Base-by-base conservation (phyloP, 495 filamentous ascomycete genomes). In the Hypoxylon cercidicola region DNA sequence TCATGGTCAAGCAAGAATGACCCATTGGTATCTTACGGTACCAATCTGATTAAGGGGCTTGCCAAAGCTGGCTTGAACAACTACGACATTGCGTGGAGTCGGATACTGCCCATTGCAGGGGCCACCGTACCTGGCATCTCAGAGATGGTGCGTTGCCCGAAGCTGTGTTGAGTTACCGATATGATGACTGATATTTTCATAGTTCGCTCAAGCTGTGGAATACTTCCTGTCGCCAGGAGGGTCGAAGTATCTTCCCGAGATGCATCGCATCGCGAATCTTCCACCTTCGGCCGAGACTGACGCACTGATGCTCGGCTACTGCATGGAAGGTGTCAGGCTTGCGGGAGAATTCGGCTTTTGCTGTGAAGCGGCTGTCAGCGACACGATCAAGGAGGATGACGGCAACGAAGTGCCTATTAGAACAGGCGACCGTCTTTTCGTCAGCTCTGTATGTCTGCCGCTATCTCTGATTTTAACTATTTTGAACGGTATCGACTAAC, bases 171-270 rank as follows among this genome's bases (percentile, higher is more conserved):
- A 4, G 45, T 21, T 62, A 0, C 20, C 35, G 5, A 16, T 16
- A 13, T 23, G 13, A 6, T 28, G 21, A 30, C 65, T 69, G 28
- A 72, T 56, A 15, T 4, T 1, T n/a, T 3, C 1, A 9, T 56
- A 82, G 78, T 79, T 95, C 65, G 87, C 90, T 8, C 89, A 92
- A 75, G 82, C 91, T 10, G 82, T 94, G 10, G 91, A 96, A 70
- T 93, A 87, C 79, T 96, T 92, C 78, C 78, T 93, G 23, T 83
- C 82, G 0, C 78, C 82, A 12, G 39, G 64, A 0, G 85, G 86
- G 57, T 77, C 81, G 37, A 47, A 75, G 20, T 80, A 92, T 64
- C 73, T 88, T 5, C 77, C 84, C 1, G 84, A 85, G 28, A 82
- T 93, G 67, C 79, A 86, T 70, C 75, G 74, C 8, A 77, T 88